Conservation (phyloP, 768 basidiomycete species). For the Leccinum obscurum region DNA sequence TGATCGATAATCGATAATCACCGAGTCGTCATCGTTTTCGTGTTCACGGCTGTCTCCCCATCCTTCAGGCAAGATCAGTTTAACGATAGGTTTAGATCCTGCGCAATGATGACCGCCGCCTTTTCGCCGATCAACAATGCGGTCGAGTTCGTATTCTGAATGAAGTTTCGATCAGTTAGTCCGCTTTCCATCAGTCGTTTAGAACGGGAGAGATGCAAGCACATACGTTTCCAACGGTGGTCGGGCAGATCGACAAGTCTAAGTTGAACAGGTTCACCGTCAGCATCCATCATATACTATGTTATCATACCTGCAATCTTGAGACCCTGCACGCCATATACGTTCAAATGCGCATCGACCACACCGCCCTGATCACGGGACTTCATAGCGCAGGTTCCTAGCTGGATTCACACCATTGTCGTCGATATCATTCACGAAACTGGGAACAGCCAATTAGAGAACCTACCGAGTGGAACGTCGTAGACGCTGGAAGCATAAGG, state of each 20-base stretch:
- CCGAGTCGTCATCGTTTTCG: not conserved
- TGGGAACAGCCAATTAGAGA: not conserved
- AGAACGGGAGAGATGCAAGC: not conserved
- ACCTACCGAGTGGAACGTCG: not conserved
- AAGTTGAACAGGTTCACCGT: not conserved
- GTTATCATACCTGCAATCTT: constrained; percentile 57
- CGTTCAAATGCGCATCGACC: constrained; percentile 59
- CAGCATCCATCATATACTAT: not conserved
- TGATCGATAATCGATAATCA: not conserved
- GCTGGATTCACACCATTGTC: not conserved
- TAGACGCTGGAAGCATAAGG: not conserved
- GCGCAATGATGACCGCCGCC: constrained; percentile 15
- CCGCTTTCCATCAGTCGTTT: not conserved
- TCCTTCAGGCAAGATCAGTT: not conserved
- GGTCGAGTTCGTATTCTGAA: constrained; percentile 17
- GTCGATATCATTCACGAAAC: not conserved
- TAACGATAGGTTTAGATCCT: constrained; percentile 2
- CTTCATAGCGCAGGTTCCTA: constrained; percentile 71
- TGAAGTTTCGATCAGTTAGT: not conserved
- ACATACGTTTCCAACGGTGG: constrained; percentile 6
- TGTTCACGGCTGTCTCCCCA: not conserved
- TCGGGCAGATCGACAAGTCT: constrained; percentile 9
- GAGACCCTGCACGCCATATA: constrained; percentile 58
- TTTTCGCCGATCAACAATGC: constrained; percentile 21
- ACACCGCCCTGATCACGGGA: constrained; percentile 58